Evolutionary conservation across 2,329 filamentous ascomycete species (phyloP).

Genomic region (Graphilbum sp.): DNA sequence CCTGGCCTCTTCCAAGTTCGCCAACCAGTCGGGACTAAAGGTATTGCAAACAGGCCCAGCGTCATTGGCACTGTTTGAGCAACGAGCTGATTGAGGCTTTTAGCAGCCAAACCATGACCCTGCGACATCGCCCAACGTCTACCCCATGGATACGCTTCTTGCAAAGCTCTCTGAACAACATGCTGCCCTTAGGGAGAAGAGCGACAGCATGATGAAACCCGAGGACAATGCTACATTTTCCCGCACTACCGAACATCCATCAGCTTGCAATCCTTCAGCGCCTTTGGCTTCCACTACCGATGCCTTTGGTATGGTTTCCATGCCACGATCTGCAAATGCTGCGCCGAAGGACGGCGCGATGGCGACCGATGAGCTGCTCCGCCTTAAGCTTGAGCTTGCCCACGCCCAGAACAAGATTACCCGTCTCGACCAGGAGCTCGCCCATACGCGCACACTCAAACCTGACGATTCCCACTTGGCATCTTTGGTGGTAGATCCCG

Average conservation of each 20-base stretch:
- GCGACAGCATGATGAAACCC: conserved; percentile 29
- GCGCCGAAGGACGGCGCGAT: conserved; percentile 24
- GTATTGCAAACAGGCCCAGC: conserved; percentile 16
- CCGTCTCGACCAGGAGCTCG: conserved; percentile 55
- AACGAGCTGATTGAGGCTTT: conserved; percentile 11
- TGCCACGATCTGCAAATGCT: conserved; percentile 36
- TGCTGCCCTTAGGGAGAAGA: conserved; percentile 40
- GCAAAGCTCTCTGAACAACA: conserved; percentile 61
- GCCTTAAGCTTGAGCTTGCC: conserved; percentile 55
- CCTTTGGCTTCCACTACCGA: conserved; percentile 48
- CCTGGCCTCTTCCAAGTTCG: conserved; percentile 36
- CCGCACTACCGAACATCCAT: conserved; percentile 26
- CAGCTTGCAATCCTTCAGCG: conserved; percentile 37
- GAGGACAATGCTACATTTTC: conserved; percentile 21
- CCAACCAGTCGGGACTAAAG: conserved; percentile 37
- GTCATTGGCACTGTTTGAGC: neutral
- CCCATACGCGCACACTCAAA: conserved; percentile 42
- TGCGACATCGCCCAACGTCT: conserved; percentile 20
- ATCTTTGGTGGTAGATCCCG: neutral
- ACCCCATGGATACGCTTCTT: conserved; percentile 55
- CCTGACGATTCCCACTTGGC: conserved; percentile 36
- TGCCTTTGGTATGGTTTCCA: conserved; percentile 28
- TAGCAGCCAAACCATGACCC: conserved; percentile 30
- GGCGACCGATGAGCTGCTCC: conserved; percentile 42
- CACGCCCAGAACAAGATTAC: conserved; percentile 54